Conservation (phyloP, 2,329 filamentous ascomycete species). For the Fusarium falciforme region DNA sequence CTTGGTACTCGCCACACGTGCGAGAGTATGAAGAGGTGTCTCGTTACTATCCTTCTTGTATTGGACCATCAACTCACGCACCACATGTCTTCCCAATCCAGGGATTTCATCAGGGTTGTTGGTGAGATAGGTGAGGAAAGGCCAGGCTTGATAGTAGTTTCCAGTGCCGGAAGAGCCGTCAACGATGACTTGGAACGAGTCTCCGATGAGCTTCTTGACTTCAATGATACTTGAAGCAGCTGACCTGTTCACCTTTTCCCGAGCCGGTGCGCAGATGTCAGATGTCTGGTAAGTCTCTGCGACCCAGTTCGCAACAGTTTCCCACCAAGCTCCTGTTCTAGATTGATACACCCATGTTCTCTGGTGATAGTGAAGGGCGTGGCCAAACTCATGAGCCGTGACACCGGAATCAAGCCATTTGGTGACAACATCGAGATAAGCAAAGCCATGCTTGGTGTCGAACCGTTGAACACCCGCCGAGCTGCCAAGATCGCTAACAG, state of each 20-base stretch:
- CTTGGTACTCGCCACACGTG: not conserved
- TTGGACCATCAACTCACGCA: not conserved
- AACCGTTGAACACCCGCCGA: not conserved
- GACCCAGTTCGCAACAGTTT: not conserved
- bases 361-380: not conserved
- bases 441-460: not conserved
- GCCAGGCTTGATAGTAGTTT: not conserved
- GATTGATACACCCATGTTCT: not conserved
- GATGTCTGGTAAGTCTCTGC: not conserved
- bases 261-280: not conserved
- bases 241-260: not conserved
- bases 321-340: not conserved
- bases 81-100: not conserved
- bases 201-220: not conserved
- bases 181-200: not conserved
- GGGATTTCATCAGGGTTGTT: not conserved
- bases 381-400: not conserved
- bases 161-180: not conserved
- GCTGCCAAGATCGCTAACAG: not conserved
- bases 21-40: not conserved
- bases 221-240: not conserved
- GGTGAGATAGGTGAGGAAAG: not conserved
- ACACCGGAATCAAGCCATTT: not conserved
- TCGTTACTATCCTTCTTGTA: not conserved
- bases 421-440: not conserved